Base-by-base conservation (phyloP, 1,139 yeast genomes). In the Candida sp. region DNA sequence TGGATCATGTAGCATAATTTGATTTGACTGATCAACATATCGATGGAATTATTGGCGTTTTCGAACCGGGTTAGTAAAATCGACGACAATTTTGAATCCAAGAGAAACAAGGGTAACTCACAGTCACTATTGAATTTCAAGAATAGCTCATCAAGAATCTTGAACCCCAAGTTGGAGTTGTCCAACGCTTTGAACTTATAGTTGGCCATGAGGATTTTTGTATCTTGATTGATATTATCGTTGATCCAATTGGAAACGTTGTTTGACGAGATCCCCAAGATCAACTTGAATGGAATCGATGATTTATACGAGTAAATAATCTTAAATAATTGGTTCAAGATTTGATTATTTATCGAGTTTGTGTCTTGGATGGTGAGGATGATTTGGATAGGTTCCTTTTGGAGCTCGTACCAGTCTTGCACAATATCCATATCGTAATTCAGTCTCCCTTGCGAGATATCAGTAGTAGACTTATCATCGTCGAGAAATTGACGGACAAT, bases 1-100 rank as follows among this genome's bases (percentile, higher is more conserved):
- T 84, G 85, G 4, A 83, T 74, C 88, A 87, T 83, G 53, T 82
- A 73, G 23, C 83, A 66, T 47, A 85, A 70, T 52, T 82, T 83
- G 49, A 87, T 64, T 38, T 78, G 75, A 12, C 79, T 62, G 6
- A 77, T 64, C 41, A 78, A 65, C 12, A 77, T 70, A 52, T 84
- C 86, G 38, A 82, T 73, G 22, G 78, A 73, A 47, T 71, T 72
- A 48, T 71, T 72, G 27, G 74, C 73, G 63, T 64, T 63, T 41
- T 64, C 63, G 47, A 73, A 72, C 36, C 78, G 54, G 29, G 60
- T 60, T 36, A 68, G 54, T 12, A 75, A 55, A 7, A 70, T 60
- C 25, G 71, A 61, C n/a, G 74, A 56, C 23, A 73, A 54, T 12
- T 57, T 53, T 1, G 66, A 51, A 42, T 57, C 59, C n/a, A 59